A percentile compares a stretch with the other conserved stretches of the same genome.
Conservation (phyloP, 495 filamentous ascomycete species). For the Penicillium pulvis region DNA sequence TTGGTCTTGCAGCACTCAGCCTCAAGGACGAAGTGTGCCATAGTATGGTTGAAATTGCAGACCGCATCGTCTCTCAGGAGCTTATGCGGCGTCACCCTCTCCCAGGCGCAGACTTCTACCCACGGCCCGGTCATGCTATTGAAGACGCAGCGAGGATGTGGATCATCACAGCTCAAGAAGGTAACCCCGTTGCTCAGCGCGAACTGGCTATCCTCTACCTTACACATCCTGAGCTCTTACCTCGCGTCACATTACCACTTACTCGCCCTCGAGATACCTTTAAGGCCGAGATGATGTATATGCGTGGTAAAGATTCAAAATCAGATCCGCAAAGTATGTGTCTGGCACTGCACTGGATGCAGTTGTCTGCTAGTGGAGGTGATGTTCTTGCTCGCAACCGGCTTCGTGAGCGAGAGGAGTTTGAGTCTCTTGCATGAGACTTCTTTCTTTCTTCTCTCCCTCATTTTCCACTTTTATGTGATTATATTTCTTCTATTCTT, state of each 20-base stretch:
- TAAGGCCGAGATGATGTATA: constrained; percentile 82
- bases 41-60: constrained; percentile 79
- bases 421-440: constrained; percentile 53
- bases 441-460: constrained; percentile 6
- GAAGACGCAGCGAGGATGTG: constrained; percentile 89
- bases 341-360: constrained; percentile 98
- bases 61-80: constrained; percentile 48
- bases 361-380: constrained; percentile 79
- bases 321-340: constrained; percentile 91
- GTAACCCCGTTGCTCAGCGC: constrained; percentile 86
- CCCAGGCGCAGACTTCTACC: constrained; percentile 38
- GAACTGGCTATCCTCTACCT: constrained; percentile 95
- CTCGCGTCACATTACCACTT: constrained; percentile 80
- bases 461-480: too few species aligned
- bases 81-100: constrained; percentile 46
- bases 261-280: constrained; percentile 88
- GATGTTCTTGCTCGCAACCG: constrained; percentile 86
- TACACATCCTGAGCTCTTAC: constrained; percentile 86
- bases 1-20: constrained; percentile 80
- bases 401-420: constrained; percentile 71
- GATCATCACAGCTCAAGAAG: constrained; percentile 93
- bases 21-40: constrained; percentile 88
- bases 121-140: constrained; percentile 55
- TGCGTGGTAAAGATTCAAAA: constrained; percentile 52
- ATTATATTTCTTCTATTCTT: constrained; percentile 8